Conservation (phyloP, 225 moss, liverwort and hornwort genomes). For the Anthoceros angustus region DNA sequence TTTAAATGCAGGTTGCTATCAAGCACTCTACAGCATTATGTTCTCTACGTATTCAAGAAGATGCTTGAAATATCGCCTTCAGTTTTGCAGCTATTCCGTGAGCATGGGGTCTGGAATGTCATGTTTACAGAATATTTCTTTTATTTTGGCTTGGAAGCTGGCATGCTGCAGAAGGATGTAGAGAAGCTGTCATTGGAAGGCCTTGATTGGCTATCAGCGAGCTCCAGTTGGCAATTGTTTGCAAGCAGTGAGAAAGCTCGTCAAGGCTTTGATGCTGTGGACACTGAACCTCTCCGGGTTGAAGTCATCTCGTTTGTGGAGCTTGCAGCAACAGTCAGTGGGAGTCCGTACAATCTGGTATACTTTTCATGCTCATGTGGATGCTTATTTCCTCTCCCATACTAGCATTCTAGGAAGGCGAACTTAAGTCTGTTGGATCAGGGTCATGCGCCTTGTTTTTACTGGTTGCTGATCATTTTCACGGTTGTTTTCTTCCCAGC, state of each 20-base stretch:
- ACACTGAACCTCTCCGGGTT: conserved; percentile 52
- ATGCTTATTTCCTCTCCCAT: not conserved
- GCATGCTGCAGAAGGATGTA: conserved; percentile 6
- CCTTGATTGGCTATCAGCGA: conserved; percentile 9
- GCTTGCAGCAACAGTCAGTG: conserved; percentile 56
- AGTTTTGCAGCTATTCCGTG: conserved; percentile 50
- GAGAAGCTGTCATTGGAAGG: conserved; percentile 3
- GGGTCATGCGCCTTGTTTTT: conserved; percentile 10
- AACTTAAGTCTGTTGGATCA: not conserved
- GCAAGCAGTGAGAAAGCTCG: conserved; percentile 11
- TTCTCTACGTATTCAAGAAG: conserved; percentile 62
- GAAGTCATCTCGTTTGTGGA: conserved; percentile 81
- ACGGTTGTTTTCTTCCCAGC: conserved; percentile 15
- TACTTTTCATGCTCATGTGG: conserved; percentile 2
- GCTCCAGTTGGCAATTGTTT: conserved; percentile 5
- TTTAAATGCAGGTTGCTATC: conserved; percentile 28
- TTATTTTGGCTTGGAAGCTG: conserved; percentile 44
- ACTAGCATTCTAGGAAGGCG: not conserved
- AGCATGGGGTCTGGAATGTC: conserved; percentile 56
- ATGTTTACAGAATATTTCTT: conserved; percentile 68
- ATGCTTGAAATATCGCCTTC: conserved; percentile 63
- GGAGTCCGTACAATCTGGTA: conserved; percentile 53
- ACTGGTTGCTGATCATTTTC: not conserved
- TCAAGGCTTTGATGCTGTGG: conserved; percentile 23
- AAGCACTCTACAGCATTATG: conserved; percentile 65